phyloP scores from a whole-genome alignment of 2,329 filamentous ascomycete genomes.

The Fusarium graminum region DNA sequence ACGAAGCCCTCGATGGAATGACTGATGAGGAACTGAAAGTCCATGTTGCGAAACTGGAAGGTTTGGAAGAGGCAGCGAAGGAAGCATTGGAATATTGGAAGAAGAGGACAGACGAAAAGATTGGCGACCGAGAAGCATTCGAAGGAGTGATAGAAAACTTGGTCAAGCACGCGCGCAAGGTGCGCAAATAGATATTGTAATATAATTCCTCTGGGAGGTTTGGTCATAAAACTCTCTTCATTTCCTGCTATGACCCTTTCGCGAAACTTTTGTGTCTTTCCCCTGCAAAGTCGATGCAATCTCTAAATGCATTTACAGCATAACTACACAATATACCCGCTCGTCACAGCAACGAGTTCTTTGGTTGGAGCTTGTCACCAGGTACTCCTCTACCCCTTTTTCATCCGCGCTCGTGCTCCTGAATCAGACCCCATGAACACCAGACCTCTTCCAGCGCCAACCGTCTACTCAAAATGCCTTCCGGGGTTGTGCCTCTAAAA shows the following conservation, averaged over 20 bases:
- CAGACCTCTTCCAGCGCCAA: slow-evolving; percentile 47
- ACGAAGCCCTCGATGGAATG: slow-evolving; percentile 83
- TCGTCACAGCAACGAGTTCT: slow-evolving; percentile 28
- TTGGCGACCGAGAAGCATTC: slow-evolving; percentile 92
- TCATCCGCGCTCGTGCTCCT: slow-evolving; percentile 30
- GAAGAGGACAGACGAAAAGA: slow-evolving; percentile 84
- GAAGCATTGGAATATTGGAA: slow-evolving; percentile 90
- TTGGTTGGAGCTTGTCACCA: slow-evolving; percentile 20
- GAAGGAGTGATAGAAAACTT: slow-evolving; percentile 97
- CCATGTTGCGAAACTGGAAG: slow-evolving; percentile 78
- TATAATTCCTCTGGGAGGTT: slow-evolving; percentile 28
- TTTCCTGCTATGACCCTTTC: slow-evolving; percentile 39
- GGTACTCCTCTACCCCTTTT: slow-evolving; percentile 27
- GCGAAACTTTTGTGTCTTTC: slow-evolving; percentile 42
- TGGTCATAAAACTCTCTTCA: slow-evolving; percentile 38
- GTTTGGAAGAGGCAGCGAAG: slow-evolving; percentile 77
- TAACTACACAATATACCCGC: slow-evolving; percentile 42
- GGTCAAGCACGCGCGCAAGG: slow-evolving; percentile 89
- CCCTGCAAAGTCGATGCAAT: slow-evolving; percentile 40
- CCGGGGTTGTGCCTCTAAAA: slow-evolving; percentile 34
- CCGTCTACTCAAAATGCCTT: slow-evolving; percentile 49
- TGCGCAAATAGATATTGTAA: slow-evolving; percentile 72
- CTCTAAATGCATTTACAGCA: slow-evolving; percentile 48
- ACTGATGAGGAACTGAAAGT: slow-evolving; percentile 79
- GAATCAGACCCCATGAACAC: slow-evolving; percentile 46